Evolutionary conservation across 2,329 filamentous ascomycete species (phyloP).

Genomic region (Colletotrichum sp.): DNA sequence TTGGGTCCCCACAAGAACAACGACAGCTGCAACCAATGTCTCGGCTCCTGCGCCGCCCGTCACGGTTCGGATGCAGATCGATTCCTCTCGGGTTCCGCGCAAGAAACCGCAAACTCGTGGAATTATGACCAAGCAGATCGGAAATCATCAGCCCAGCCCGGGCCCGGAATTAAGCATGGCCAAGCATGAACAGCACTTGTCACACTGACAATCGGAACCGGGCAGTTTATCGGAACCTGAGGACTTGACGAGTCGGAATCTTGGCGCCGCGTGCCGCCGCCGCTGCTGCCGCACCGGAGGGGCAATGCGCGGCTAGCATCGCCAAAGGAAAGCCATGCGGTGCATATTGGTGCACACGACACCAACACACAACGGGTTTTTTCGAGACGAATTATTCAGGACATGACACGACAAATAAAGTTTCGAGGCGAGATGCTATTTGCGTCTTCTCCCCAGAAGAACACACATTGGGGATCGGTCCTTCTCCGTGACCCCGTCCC

Average conservation of each 20-base stretch:
- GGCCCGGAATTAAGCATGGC: not conserved
- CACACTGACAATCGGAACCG: not conserved
- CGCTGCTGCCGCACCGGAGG: not conserved
- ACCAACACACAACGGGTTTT: not conserved
- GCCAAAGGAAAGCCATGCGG: not conserved
- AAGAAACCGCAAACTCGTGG: not conserved
- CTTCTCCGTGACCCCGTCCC: not conserved
- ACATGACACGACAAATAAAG: not conserved
- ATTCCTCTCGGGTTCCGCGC: not conserved
- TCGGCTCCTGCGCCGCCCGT: not conserved
- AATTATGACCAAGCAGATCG: not conserved
- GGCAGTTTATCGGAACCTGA: not conserved
- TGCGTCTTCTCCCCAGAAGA: not conserved
- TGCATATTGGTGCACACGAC: not conserved
- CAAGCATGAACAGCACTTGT: not conserved
- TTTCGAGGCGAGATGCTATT: not conserved
- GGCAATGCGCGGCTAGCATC: not conserved
- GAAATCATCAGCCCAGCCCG: not conserved
- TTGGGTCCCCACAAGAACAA: no score
- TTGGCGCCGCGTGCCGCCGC: not conserved
- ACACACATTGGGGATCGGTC: not conserved
- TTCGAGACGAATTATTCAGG: not conserved
- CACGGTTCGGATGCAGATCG: not conserved
- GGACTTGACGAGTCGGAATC: not conserved
- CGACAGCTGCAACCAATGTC: not conserved